Percentiles rank a stretch among this genome's conserved stretches.
Conservation (phyloP, 345 rosid species). For the Salix purpurea region DNA sequence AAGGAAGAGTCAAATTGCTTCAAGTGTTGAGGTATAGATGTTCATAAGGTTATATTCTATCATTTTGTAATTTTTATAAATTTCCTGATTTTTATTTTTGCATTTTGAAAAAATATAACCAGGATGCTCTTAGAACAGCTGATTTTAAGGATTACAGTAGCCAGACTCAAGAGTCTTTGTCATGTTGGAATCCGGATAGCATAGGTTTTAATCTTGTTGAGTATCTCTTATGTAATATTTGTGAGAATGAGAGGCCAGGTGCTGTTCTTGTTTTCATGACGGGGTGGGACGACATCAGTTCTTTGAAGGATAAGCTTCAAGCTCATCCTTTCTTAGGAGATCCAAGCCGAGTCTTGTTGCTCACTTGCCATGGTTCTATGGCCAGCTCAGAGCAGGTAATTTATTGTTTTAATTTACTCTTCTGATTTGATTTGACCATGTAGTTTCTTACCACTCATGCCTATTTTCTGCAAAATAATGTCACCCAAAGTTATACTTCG, state of each 20-base stretch:
- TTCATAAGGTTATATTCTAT: not conserved
- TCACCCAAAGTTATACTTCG: not conserved
- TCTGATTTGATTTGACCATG: not conserved
- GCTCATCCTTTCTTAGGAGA: constrained; percentile 67
- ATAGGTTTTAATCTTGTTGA: constrained; percentile 92
- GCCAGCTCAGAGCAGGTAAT: constrained; percentile 90
- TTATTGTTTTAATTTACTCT: not conserved
- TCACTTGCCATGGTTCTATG: constrained; percentile 96
- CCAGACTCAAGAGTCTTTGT: constrained; percentile 65
- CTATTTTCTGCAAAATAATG: not conserved
- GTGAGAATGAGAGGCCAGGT: constrained; percentile 72
- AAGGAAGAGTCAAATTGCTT: constrained; percentile 84
- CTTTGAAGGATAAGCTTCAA: constrained; percentile 78
- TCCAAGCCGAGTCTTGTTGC: constrained; percentile 62
- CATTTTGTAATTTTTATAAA: not conserved
- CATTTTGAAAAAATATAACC: constrained; percentile 17
- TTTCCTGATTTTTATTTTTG: constrained; percentile 14
- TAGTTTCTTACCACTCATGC: not conserved
- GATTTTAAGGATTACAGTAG: constrained; percentile 55
- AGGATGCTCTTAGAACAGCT: constrained; percentile 77
- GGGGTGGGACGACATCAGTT: constrained; percentile 93
- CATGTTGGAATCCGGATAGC: constrained; percentile 89
- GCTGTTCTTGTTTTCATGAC: constrained; percentile 89
- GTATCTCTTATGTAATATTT: constrained; percentile 54
- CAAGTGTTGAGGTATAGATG: constrained; percentile 67